Base-by-base conservation (phyloP, 257 asterid genomes). In the Nicotiana undulata region DNA sequence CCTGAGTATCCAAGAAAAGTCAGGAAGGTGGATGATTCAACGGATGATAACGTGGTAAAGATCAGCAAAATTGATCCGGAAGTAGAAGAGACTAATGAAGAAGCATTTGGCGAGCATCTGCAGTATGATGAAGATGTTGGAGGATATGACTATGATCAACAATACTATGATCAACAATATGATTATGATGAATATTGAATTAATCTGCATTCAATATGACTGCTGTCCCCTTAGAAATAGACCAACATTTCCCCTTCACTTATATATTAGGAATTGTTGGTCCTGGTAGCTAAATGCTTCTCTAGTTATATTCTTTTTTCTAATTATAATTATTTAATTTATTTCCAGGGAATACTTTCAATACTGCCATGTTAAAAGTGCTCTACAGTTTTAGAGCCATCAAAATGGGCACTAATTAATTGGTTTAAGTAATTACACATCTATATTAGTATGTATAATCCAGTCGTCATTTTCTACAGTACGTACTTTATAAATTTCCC, bases 1-100 rank as follows among this genome's bases (percentile, higher is more conserved):
- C 55, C 78, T 7, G 89, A 75, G 66, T 82, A 32, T 60, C 60
- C 78, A 80, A 86, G 88, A 89, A 82, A 79, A 80, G 55, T 26
- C 84, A 7, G 84, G 66, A 60, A 59, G 6, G 88, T 74, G 18
- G 1, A 53, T 13, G 76, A 77, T 34, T 29, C 49, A 13, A 81
- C 55, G 4, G 28, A 80, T 5, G 88, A 80, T 17, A 82, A 82
- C 10, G 22, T 67, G 55, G 20, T 56, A 40, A 53, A 81, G n/a
- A 60, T 55, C 18, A 63, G 26, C 26, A 78, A 32, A 72, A 80
- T 58, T 3, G 87, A 80, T 22, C 32, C 55, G 24, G 87, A 76
- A 66, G 31, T 61, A 28, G 87, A 89, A 31, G 86, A 56, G 82
- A 24, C 61, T 55, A 52, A 64, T 17, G 81, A 63, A 60, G 81